A percentile compares a stretch with the other conserved stretches of the same genome.
Conservation (phyloP, 1,139 yeast genomes). For the Geotrichum candidum region DNA sequence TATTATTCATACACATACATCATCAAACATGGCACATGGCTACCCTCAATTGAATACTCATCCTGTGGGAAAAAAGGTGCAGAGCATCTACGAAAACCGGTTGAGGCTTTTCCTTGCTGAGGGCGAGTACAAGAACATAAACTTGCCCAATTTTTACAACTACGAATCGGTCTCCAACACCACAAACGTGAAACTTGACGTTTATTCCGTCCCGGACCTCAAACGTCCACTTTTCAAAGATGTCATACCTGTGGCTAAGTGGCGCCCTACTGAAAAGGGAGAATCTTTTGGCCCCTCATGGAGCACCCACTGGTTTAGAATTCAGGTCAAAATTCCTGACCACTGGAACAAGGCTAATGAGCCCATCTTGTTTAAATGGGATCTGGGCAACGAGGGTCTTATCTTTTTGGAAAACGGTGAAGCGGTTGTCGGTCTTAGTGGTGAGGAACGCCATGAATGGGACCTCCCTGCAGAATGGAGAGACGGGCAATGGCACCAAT, state of each 20-base stretch:
- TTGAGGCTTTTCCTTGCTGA: conserved; percentile 70
- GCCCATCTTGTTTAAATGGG: conserved; percentile 73
- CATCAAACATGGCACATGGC: background rate
- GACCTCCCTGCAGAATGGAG: conserved; percentile 55
- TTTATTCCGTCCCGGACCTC: conserved; percentile 63
- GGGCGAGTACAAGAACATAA: conserved; percentile 64
- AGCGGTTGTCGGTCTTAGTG: conserved; percentile 81
- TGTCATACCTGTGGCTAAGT: conserved; percentile 49
- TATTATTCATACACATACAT: background rate
- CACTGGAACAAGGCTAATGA: conserved; percentile 35
- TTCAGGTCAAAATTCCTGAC: conserved; percentile 56
- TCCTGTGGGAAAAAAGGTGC: conserved; percentile 81
- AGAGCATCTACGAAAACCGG: conserved; percentile 68
- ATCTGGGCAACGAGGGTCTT: conserved; percentile 79
- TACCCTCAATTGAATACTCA: conserved; percentile 47
- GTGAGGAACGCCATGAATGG: conserved; percentile 78
- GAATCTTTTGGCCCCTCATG: conserved; percentile 90
- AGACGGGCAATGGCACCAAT: conserved; percentile 42
- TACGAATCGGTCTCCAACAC: conserved; percentile 41
- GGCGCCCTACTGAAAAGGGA: conserved; percentile 61
- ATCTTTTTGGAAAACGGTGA: conserved; percentile 60
- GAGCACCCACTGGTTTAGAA: conserved; percentile 92
- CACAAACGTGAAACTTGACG: conserved; percentile 46
- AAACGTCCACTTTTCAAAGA: conserved; percentile 71
- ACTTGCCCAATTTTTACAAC: conserved; percentile 80